phyloP scores from a whole-genome alignment of 2,329 filamentous ascomycete genomes.

The Phialocephala sp. region DNA sequence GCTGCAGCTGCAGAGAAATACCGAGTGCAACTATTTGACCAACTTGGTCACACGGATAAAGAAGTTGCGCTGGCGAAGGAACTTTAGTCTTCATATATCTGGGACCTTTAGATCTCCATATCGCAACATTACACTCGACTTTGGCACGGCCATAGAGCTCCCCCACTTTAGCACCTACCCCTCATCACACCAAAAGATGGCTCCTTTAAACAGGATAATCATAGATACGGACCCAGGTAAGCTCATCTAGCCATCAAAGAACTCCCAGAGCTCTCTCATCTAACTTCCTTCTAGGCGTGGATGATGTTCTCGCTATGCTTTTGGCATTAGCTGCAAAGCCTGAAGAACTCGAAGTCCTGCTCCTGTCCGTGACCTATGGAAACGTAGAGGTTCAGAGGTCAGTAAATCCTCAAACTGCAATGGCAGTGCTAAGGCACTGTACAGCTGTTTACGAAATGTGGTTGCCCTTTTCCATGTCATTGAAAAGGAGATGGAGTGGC shows the following conservation, averaged over 20 bases:
- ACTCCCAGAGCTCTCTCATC: constrained; percentile 13
- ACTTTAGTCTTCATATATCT: background rate
- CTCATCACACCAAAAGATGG: background rate
- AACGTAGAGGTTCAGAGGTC: constrained; percentile 88
- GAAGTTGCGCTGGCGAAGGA: background rate
- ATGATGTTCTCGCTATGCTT: constrained; percentile 89
- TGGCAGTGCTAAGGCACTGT: background rate
- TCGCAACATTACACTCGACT: background rate
- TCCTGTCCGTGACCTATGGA: constrained; percentile 91
- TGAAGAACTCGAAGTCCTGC: constrained; percentile 83
- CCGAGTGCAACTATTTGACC: no score
- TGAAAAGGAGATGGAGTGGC: constrained; percentile 87
- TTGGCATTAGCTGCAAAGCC: constrained; percentile 81
- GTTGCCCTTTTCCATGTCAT: constrained; percentile 91
- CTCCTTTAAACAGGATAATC: constrained; percentile 78
- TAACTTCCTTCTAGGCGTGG: constrained; percentile 64
- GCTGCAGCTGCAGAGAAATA: background rate
- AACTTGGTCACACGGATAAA: background rate
- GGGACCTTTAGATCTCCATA: background rate
- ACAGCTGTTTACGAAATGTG: constrained; percentile 83
- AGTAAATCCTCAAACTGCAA: no score
- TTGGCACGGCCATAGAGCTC: background rate
- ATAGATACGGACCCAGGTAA: constrained; percentile 93
- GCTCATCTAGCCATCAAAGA: constrained; percentile 18
- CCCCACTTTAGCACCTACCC: background rate